Conservation (phyloP, 306 rosid species). For the Sphenostylis stenocarpa region DNA sequence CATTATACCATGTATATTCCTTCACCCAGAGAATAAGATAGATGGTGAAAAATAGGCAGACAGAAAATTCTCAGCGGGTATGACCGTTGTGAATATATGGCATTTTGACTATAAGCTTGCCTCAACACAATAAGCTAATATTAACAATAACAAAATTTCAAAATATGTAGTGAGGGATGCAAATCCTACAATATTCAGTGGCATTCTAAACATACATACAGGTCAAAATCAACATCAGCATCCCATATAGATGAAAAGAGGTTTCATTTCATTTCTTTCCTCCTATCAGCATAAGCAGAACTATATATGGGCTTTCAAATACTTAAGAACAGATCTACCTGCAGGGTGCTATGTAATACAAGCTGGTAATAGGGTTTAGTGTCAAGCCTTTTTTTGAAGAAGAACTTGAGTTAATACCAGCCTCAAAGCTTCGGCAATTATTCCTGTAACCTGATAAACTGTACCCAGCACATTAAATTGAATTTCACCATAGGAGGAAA, state of each 20-base stretch:
- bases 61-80: background rate
- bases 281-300: background rate
- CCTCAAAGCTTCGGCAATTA: slow-evolving; percentile 95
- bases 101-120: slow-evolving; percentile 16
- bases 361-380: slow-evolving; percentile 89
- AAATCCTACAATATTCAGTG: slow-evolving; percentile 2
- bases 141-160: background rate
- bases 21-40: background rate
- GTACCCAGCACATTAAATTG: slow-evolving; percentile 95
- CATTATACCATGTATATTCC: background rate
- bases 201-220: background rate
- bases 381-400: slow-evolving; percentile 96
- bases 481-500: slow-evolving; percentile 98
- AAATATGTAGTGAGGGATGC: background rate
- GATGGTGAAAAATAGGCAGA: background rate
- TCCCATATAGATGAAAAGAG: background rate
- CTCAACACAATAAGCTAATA: slow-evolving; percentile 17
- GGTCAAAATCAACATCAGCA: slow-evolving; percentile 25
- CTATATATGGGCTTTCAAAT: slow-evolving; percentile 4
- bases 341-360: slow-evolving; percentile 99
- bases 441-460: slow-evolving; percentile 92
- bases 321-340: slow-evolving; percentile 56
- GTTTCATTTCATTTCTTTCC: background rate
- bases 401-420: slow-evolving; percentile 99
- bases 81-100: background rate